Evolutionary conservation across 2,329 filamentous ascomycete genomes (phyloP).

Genomic region (Fusarium anthophilum): DNA sequence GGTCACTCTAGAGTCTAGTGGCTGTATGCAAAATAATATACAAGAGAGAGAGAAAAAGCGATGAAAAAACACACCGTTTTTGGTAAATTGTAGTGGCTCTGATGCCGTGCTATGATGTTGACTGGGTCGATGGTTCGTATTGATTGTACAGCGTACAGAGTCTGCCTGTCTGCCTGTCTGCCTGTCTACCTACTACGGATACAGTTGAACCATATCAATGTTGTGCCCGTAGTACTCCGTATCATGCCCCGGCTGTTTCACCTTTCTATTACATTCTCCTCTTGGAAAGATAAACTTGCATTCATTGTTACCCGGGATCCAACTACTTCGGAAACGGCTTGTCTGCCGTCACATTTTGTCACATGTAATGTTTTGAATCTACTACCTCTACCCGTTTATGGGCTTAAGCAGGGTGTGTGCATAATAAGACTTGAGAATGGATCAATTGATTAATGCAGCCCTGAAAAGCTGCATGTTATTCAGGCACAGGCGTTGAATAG

Average conservation of each 20-base stretch:
- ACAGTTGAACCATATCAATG: not conserved
- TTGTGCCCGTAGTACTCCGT: not conserved
- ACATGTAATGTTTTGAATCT: not conserved
- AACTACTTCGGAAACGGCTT: not conserved
- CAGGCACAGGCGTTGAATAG: not conserved
- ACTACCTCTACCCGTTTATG: not conserved
- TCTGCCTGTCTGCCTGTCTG: too few species aligned
- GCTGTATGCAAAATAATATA: not conserved
- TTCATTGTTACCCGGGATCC: not conserved
- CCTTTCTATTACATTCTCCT: not conserved
- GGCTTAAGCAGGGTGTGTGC: slow-evolving; percentile 1
- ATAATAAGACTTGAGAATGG: slow-evolving; percentile 3
- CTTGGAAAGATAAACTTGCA: not conserved
- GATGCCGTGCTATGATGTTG: not conserved
- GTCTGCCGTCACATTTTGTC: not conserved
- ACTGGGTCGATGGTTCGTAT: not conserved
- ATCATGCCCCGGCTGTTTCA: not conserved
- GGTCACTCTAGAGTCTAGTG: not conserved
- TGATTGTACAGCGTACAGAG: not conserved
- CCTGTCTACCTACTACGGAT: too few species aligned
- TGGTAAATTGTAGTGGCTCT: not conserved
- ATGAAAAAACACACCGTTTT: not conserved
- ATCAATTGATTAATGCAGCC: slow-evolving; percentile 15
- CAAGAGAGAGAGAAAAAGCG: not conserved
- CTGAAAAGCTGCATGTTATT: slow-evolving; percentile 9